These are phyloP conservation scores for Rhodamnia argentea DNA, from an alignment of 345 rosid species.

Conservation along the genomic window DNA sequence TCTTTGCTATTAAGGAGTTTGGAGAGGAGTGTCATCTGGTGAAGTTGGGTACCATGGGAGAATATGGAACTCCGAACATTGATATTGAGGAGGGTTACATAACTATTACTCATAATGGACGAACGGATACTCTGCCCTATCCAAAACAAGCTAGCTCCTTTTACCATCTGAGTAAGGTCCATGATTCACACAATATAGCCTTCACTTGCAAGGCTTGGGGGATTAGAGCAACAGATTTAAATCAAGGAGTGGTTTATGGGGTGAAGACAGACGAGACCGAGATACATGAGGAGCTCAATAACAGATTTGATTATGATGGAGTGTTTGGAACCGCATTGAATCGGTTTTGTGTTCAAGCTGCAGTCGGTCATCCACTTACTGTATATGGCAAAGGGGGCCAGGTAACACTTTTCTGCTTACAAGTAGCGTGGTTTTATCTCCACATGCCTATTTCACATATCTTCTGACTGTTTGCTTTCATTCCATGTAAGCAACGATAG, in stretches of 20 bases:
- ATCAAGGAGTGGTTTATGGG: conserved; percentile 98
- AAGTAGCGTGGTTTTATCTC: neutral
- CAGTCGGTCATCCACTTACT: conserved; percentile 90
- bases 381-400: conserved; percentile 98
- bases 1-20: conserved; percentile 92
- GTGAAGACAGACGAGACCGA: conserved; percentile 85
- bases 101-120: conserved; percentile 83
- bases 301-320: conserved; percentile 90
- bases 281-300: conserved; percentile 73
- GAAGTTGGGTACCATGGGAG: conserved; percentile 98
- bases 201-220: conserved; percentile 99
- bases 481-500: neutral
- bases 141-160: conserved; percentile 99
- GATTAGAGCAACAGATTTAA: conserved; percentile 90
- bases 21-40: conserved; percentile 84
- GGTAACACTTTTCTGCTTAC: conserved; percentile 30
- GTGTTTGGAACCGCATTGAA: conserved; percentile 94
- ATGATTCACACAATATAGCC: conserved; percentile 91
- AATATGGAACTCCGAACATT: conserved; percentile 97
- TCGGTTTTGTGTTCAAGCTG: conserved; percentile 95
- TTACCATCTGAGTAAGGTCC: conserved; percentile 98
- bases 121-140: conserved; percentile 90
- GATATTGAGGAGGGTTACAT: conserved; percentile 97
- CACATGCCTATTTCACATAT: neutral
- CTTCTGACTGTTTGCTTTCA: neutral